Evolutionary conservation across 129 eudicot species (phyloP).

Genomic region (Escallonia herrerae): DNA sequence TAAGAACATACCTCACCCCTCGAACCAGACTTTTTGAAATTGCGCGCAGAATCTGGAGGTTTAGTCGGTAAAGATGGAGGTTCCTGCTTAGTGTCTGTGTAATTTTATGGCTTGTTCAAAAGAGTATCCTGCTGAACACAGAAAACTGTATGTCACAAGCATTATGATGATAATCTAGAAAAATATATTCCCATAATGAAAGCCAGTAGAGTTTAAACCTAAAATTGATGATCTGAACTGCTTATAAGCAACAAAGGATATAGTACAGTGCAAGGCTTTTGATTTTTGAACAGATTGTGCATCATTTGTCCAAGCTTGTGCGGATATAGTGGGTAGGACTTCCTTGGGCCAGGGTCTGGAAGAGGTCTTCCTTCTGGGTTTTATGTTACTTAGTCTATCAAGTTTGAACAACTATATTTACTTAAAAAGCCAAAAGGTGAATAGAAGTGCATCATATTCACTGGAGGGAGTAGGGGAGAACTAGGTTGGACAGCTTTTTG

Average conservation of each 20-base stretch:
- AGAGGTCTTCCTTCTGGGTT: no score
- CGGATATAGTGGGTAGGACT: no score
- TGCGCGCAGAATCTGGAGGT: slow-evolving; percentile 25
- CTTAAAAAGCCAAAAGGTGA: no score
- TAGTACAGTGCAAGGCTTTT: no score
- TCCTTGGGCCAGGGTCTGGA: no score
- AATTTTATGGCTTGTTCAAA: slow-evolving; percentile 30
- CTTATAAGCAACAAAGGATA: neutral
- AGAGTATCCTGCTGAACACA: slow-evolving; percentile 25
- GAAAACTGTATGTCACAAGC: neutral
- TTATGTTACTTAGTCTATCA: no score
- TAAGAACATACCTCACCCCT: slow-evolving; percentile 60
- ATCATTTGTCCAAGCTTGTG: no score
- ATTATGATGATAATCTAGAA: neutral
- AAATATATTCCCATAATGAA: neutral
- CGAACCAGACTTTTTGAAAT: slow-evolving; percentile 40
- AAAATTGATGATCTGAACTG: no score
- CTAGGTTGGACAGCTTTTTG: neutral
- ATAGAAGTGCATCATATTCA: no score
- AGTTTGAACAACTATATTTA: no score
- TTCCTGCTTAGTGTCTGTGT: slow-evolving; percentile 27
- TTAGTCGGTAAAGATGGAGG: slow-evolving; percentile 18
- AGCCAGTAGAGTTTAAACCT: no score
- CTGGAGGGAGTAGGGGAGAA: no score
- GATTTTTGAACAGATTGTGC: neutral